Conservation (phyloP, 345 rosid genomes). For the Gossypium raimondii region DNA sequence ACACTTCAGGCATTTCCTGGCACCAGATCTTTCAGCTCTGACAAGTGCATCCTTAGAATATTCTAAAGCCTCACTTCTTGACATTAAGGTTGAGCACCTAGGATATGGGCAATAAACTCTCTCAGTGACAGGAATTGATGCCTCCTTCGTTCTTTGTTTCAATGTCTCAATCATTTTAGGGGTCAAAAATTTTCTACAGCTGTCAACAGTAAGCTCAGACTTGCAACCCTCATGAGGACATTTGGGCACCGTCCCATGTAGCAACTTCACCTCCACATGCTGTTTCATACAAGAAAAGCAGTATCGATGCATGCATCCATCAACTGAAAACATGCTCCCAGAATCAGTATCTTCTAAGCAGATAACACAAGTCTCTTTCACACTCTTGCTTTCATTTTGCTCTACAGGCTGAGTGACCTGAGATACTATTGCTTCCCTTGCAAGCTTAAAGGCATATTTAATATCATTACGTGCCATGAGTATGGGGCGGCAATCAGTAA, state of each 20-base stretch:
- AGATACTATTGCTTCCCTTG: slow-evolving; percentile 50
- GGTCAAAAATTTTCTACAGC: slow-evolving; percentile 48
- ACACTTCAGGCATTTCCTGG: slow-evolving; percentile 50
- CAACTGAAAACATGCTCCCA: slow-evolving; percentile 40
- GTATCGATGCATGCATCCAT: slow-evolving; percentile 47
- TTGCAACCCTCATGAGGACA: slow-evolving; percentile 60
- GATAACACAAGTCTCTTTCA: slow-evolving; percentile 46
- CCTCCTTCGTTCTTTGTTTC: slow-evolving; percentile 45
- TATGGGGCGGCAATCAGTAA: slow-evolving; percentile 23
- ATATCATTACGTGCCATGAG: slow-evolving; percentile 31
- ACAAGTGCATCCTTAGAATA: slow-evolving; percentile 18
- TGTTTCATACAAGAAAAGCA: slow-evolving; percentile 61
- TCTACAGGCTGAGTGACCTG: slow-evolving; percentile 35
- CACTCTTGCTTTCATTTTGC: slow-evolving; percentile 20
- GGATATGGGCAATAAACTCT: slow-evolving; percentile 63
- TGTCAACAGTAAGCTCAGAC: slow-evolving; percentile 34
- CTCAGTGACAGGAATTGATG: slow-evolving; percentile 46
- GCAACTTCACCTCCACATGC: slow-evolving; percentile 54
- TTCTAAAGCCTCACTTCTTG: slow-evolving; percentile 32
- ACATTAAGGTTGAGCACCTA: slow-evolving; percentile 57
- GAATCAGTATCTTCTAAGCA: slow-evolving; percentile 47
- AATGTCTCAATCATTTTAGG: slow-evolving; percentile 37
- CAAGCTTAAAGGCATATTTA: slow-evolving; percentile 43
- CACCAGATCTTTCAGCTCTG: slow-evolving; percentile 22
- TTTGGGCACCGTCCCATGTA: slow-evolving; percentile 43